Evolutionary conservation across 2,329 filamentous ascomycete species (phyloP), one percentile per base, ranked within the genome.

Genomic region (Fusarium paranaense): DNA sequence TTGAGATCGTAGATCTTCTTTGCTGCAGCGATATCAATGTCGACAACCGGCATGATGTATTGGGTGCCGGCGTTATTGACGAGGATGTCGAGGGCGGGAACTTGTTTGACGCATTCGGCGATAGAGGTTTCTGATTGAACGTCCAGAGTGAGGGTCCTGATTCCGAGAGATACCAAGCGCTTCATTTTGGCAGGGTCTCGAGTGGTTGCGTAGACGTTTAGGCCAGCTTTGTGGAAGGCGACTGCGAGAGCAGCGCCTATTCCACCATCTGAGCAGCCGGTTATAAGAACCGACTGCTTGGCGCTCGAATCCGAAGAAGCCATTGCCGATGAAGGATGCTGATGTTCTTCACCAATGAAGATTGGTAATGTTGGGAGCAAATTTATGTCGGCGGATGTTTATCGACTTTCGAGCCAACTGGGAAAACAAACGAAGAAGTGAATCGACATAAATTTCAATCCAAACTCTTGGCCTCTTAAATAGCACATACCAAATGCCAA

Each of bases 1-100:
- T 87, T 87, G 37, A 83, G 74, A 6, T 86, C 83, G 67, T 82
- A 86, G 14, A 85, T 27, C 22, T 71, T 72, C 61, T 80, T 82
- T 13, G 65, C 52, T 6, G 14, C 27, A 1, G 30, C 13, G 4
- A 62, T 16, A 22, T 61, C 30, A 3, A 56, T 45, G 33, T 69
- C 69, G 45, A 67, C 25, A 5, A 71, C 11, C 4, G 69, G 69
- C 50, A 69, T 65, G n/a, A 52, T 25, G 37, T 60, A 68, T 20
- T 32, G n/a, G 20, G 37, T 18, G 11, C 65, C 69, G 37, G 69
- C 58, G 42, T 71, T 71, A 37, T 71, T 71, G 42, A 71, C 52
- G 16, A 71, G 47, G 5, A 71, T 61, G 22, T 71, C 69, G 0
- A 33, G 38, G 3, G 40, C 14, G 4, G 58, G 20, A 7, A 47